Evolutionary conservation across 768 basidiomycete species (phyloP).

Genomic region (Macrolepiota albuminosa): DNA sequence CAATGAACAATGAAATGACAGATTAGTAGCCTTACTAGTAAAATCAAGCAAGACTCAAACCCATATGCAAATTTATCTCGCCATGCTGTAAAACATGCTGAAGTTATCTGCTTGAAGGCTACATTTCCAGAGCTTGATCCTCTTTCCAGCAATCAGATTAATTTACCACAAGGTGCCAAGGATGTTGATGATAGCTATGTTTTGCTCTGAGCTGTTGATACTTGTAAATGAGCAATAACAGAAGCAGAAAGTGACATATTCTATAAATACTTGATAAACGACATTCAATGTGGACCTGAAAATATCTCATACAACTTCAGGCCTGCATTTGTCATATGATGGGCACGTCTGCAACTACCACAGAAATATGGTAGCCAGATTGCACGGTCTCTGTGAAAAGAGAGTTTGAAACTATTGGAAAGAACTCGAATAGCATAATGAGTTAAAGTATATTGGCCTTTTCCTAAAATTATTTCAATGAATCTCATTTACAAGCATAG

Average conservation of each 20-base stretch:
- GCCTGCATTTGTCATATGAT: constrained; percentile 7
- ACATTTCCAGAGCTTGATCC: constrained; percentile 17
- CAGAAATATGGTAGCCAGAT: constrained; percentile 16
- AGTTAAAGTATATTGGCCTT: background rate
- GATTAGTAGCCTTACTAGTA: constrained; percentile 6
- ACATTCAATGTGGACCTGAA: background rate
- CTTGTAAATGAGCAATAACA: background rate
- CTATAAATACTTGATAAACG: background rate
- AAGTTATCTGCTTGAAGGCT: constrained; percentile 20
- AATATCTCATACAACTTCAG: constrained; percentile 5
- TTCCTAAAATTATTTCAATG: background rate
- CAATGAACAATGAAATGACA: constrained; percentile 12
- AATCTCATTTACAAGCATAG: background rate
- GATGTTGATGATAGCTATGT: constrained; percentile 19
- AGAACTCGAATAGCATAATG: background rate
- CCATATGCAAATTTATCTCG: constrained; percentile 19
- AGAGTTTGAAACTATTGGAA: background rate
- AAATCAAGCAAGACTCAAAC: constrained; percentile 17
- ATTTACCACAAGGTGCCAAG: constrained; percentile 7
- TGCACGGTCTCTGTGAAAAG: constrained; percentile 15
- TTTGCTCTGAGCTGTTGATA: constrained; percentile 17
- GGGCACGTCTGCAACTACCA: constrained; percentile 15
- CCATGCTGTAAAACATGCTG: constrained; percentile 8
- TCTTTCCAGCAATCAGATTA: background rate
- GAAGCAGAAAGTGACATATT: background rate